Evolutionary conservation across 768 basidiomycete genomes (phyloP).

Genomic region (Leccinum arenicola): DNA sequence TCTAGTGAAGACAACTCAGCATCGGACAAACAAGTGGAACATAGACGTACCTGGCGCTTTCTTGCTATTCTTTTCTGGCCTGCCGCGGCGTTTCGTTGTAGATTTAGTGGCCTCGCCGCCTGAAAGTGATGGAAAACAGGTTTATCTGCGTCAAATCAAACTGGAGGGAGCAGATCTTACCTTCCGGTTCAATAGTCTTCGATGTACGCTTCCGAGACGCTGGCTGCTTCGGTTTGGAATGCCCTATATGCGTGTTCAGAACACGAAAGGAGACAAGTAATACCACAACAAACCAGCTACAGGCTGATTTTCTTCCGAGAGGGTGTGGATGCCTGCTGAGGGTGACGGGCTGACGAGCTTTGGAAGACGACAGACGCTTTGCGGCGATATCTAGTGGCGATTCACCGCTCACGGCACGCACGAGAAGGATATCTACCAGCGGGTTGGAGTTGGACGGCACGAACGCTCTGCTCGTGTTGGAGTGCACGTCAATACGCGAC

Average conservation of each 20-base stretch:
- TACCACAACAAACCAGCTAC: slow-evolving; percentile 14
- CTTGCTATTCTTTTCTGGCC: slow-evolving; percentile 12
- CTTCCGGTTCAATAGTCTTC: background rate
- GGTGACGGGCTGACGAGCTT: slow-evolving; percentile 1
- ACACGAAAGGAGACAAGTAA: background rate
- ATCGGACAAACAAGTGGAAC: background rate
- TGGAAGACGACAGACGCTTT: slow-evolving; percentile 3
- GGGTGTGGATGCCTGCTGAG: background rate
- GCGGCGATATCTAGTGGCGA: slow-evolving; percentile 31
- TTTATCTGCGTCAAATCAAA: background rate
- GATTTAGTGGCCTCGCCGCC: slow-evolving; percentile 2
- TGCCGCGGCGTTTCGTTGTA: slow-evolving; percentile 16
- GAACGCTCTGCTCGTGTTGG: slow-evolving; percentile 42
- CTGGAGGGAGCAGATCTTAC: background rate
- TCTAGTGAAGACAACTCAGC: background rate
- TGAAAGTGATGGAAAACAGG: background rate
- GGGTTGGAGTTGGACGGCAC: slow-evolving; percentile 49
- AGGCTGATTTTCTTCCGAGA: background rate
- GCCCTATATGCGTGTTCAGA: slow-evolving; percentile 10
- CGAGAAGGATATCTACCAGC: slow-evolving; percentile 51
- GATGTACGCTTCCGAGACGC: too few species aligned
- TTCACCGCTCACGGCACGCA: slow-evolving; percentile 45
- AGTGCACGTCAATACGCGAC: background rate
- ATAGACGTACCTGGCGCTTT: slow-evolving; percentile 8
- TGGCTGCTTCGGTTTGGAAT: background rate